Base-by-base conservation (phyloP, 371 early-diverging fungal genomes). In the Rhizopus sp. region DNA sequence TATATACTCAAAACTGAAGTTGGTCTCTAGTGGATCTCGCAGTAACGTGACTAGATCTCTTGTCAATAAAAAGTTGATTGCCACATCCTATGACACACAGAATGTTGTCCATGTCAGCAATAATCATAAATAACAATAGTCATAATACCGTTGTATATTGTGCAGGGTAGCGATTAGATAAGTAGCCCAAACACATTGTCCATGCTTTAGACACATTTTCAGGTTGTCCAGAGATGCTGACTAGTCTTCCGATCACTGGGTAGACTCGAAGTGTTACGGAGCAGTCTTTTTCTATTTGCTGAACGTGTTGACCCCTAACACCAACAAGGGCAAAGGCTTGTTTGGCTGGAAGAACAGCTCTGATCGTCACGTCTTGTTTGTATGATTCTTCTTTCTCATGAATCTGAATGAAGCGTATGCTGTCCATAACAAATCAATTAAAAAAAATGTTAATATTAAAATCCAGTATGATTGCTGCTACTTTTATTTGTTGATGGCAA, bases 1-100 rank as follows among this genome's bases (percentile, higher is more conserved):
- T 7, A 46, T 46, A 12, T 46, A 29, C 29, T 46, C 46, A 23
- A 46, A 46, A 46, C 12, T 46, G 29, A 46, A 46, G 12, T 46
- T 46, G 7, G 9, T 46, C 7, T 7, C 29, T 29, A 46, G 15
- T 9, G 7, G 29, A 23, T 46, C 29, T 9, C 29, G 17, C 7
- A 46, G 29, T 16, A 46, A 23, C 17, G 46, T 7, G 29, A 29
- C 30, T 2, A 46, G 12, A 46, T 46, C 46, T 8, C 7, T 23
- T 9, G 46, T 7, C 7, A 46, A 23, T 23, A 46, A 23, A 46
- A 46, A 46, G 29, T 10, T n/a, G 16, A 42, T 42, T 7, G 13
- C 13, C 7, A 16, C 13, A 42, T 41, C 15, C 41, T 41, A 10
- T n/a, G 6, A n/a, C 3, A 41, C 15, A 41, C 2, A 23, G 23